Evolutionary conservation across 2,329 filamentous ascomycete genomes (phyloP).

Genomic region (Alternaria rosae): DNA sequence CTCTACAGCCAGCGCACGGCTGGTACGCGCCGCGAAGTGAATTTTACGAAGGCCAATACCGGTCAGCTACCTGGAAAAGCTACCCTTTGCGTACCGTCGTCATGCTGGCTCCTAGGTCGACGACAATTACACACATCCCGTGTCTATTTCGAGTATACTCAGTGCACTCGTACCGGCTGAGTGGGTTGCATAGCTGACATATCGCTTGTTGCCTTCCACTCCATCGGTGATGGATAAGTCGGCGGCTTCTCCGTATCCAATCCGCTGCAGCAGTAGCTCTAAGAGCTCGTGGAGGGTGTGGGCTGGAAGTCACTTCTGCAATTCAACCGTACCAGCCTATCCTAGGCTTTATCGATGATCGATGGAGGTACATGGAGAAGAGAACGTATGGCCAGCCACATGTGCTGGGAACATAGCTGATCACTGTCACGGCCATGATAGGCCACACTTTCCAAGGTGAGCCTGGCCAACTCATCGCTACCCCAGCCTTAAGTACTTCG

Average conservation of each 20-base stretch:
- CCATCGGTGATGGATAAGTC: neutral
- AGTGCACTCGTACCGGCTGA: neutral
- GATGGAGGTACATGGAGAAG: slow-evolving; percentile 6
- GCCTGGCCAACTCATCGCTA: slow-evolving; percentile 1
- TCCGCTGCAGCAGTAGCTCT: neutral
- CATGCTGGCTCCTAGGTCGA: neutral
- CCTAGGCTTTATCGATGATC: neutral
- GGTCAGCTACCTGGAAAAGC: slow-evolving; percentile 7
- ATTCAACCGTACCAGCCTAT: neutral
- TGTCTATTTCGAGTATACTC: neutral
- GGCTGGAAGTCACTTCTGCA: neutral
- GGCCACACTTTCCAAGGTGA: neutral
- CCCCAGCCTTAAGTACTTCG: slow-evolving; percentile 3
- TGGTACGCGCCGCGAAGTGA: slow-evolving; percentile 1
- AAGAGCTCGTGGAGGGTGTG: neutral
- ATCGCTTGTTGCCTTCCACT: neutral
- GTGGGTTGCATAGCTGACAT: neutral
- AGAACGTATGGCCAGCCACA: neutral
- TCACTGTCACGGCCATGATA: neutral
- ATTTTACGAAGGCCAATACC: slow-evolving; percentile 7
- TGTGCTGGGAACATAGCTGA: neutral
- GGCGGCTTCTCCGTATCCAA: neutral
- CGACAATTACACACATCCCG: neutral
- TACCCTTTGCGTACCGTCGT: slow-evolving; percentile 16
- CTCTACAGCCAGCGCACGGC: neutral